phyloP scores from a whole-genome alignment of 257 asterid species.

The Nicotiana undulata region DNA sequence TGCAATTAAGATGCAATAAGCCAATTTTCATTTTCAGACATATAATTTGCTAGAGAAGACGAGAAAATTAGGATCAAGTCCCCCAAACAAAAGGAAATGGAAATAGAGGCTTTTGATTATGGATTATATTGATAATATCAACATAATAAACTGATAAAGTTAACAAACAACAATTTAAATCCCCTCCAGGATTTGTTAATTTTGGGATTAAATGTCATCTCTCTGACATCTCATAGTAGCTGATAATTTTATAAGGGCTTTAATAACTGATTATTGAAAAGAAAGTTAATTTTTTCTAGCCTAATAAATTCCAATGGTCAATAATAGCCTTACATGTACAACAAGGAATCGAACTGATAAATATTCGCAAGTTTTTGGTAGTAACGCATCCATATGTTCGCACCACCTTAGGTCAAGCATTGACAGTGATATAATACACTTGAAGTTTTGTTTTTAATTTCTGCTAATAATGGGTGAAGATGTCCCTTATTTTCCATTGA shows the following conservation, averaged over 20 bases:
- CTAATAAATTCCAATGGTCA: not conserved
- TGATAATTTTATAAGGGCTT: not conserved
- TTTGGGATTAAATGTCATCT: not conserved
- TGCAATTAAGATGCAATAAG: conserved; percentile 24
- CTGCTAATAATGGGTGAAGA: not conserved
- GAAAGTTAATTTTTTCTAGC: too few relatives aligned
- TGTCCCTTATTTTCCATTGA: not conserved
- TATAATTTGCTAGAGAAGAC: not conserved
- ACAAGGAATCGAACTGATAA: not conserved
- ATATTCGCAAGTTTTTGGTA: not conserved
- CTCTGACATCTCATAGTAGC: not conserved
- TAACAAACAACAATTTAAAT: not conserved
- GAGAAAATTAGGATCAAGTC: not conserved
- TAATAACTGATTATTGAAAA: not conserved
- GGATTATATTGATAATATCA: not conserved
- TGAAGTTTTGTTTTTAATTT: not conserved
- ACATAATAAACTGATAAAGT: not conserved
- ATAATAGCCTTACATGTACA: not conserved
- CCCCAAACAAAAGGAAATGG: not conserved
- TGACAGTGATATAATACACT: not conserved
- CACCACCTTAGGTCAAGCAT: not conserved
- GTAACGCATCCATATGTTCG: not conserved
- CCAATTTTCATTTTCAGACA: not conserved
- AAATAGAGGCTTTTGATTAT: not conserved
- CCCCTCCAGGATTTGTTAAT: not conserved